phyloP scores from a whole-genome alignment of 2,329 filamentous ascomycete species.

The Pseudogymnoascus sp. region DNA sequence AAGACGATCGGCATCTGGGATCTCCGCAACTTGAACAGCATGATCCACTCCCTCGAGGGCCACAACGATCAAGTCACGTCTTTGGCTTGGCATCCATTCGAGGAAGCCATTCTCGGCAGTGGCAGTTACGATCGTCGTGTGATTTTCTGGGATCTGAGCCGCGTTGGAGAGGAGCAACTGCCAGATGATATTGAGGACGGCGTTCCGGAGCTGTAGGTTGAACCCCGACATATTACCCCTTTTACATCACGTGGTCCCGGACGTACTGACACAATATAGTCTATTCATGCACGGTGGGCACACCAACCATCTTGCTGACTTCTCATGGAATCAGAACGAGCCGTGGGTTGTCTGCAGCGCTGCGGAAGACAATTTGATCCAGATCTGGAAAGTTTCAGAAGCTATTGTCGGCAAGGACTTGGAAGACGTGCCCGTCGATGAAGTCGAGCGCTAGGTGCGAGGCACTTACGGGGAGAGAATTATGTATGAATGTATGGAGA shows the following conservation, averaged over 20 bases:
- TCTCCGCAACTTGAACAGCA: constrained; percentile 79
- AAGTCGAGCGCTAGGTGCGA: constrained; percentile 52
- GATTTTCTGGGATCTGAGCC: constrained; percentile 92
- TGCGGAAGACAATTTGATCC: constrained; percentile 92
- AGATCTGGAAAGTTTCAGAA: constrained; percentile 85
- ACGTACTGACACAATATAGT: constrained; percentile 33
- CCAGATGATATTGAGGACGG: constrained; percentile 94
- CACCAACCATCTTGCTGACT: constrained; percentile 93
- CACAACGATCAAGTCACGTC: constrained; percentile 88
- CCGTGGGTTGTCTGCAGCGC: constrained; percentile 95
- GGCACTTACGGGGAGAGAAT: background rate
- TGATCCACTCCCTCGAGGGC: constrained; percentile 81
- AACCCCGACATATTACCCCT: background rate
- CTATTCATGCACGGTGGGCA: constrained; percentile 99
- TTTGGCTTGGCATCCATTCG: constrained; percentile 87
- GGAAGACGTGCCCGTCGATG: constrained; percentile 65
- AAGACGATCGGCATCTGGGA: constrained; percentile 96
- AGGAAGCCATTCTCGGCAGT: constrained; percentile 80
- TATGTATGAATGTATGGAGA: constrained; percentile 6
- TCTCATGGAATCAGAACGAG: constrained; percentile 95
- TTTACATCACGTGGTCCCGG: constrained; percentile 8
- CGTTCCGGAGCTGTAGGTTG: constrained; percentile 77
- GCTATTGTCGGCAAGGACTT: constrained; percentile 72
- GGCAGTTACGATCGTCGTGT: constrained; percentile 88
- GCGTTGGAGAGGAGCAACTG: constrained; percentile 86